Base-by-base conservation (phyloP, 768 basidiomycete genomes). In the Agrocybe chaxingu region DNA sequence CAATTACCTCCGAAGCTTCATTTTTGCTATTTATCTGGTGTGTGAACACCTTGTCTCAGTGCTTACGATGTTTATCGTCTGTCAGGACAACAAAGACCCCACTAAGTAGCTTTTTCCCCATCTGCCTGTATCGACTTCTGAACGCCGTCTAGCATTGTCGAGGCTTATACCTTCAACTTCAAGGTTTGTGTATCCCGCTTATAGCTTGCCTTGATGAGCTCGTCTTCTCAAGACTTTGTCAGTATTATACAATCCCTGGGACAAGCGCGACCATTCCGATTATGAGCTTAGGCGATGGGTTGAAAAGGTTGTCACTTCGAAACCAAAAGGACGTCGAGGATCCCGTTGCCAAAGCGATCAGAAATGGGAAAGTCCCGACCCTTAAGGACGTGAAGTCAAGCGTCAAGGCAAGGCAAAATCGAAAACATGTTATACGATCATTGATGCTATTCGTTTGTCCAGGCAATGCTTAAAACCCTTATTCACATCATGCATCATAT, bases 81-180 rank as follows among this genome's bases (percentile, higher is more conserved):
- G 7, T 24, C 54, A 93, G 91, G 92, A 95, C 60, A 82, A 74
- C 50, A 81, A 88, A 54, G 87, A 95, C 66, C 92, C 92, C 0
- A 89, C 79, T 59, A 92, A 94, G 62, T 54, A 52, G 48, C 52
- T 65, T 70, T 67, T 67, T 12, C 29, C 24, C 13, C 19, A 37
- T 19, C 32, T n/a, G 31, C 33, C 13, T 11, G 19, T 30, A 13
- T 19, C 47, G 7, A 46, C 13, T 13, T 8, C 39, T 11, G 3
- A 24, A 24, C 24, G 24, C 3, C 40, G 24, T 36, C 30, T 55
- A 93, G 91, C 67, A 87, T 93, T 49, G 77, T 92, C 18, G 91
- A 93, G 64, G 85, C 92, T 10, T 93, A 92, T 60, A 92, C 89
- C 0, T 93, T 93, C 70, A 88, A 91, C 60, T 91, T 93, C 60